Conservation (phyloP, 331 rosid species). For the Prunus yedoensis region DNA sequence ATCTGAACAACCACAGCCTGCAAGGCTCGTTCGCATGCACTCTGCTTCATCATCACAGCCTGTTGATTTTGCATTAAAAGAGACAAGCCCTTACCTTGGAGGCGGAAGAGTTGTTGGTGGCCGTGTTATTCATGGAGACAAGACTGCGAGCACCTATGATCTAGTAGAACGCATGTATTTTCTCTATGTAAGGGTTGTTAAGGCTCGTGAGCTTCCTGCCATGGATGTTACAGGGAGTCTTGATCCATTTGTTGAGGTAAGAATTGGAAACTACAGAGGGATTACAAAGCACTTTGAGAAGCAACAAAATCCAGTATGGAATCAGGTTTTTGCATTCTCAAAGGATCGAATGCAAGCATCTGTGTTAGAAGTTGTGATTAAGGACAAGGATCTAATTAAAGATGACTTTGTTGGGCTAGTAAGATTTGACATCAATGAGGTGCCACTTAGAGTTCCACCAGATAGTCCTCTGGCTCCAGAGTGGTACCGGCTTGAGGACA, state of each 20-base stretch:
- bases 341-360: slow-evolving; percentile 43
- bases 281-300: slow-evolving; percentile 53
- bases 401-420: slow-evolving; percentile 63
- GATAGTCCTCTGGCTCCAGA: slow-evolving; percentile 74
- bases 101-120: slow-evolving; percentile 75
- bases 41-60: slow-evolving; percentile 56
- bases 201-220: slow-evolving; percentile 64
- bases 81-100: slow-evolving; percentile 78
- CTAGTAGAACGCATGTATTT: slow-evolving; percentile 62
- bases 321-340: slow-evolving; percentile 54
- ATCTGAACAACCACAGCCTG: slow-evolving; percentile 42
- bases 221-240: slow-evolving; percentile 60
- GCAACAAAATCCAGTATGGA: slow-evolving; percentile 63
- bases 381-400: slow-evolving; percentile 46
- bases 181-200: slow-evolving; percentile 62
- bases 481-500: slow-evolving; percentile 59
- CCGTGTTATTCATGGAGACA: slow-evolving; percentile 44
- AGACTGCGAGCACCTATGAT: slow-evolving; percentile 53
- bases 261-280: slow-evolving; percentile 65
- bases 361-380: slow-evolving; percentile 50
- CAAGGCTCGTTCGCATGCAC: slow-evolving; percentile 52
- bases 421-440: slow-evolving; percentile 46
- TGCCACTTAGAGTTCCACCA: slow-evolving; percentile 57
- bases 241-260: slow-evolving; percentile 59
- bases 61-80: slow-evolving; percentile 66